Percentiles rank a stretch among this genome's conserved stretches.
These are phyloP conservation scores for Fusarium zealandicum DNA, from an alignment of 2,329 filamentous ascomycete genomes.

Conservation along the genomic window DNA sequence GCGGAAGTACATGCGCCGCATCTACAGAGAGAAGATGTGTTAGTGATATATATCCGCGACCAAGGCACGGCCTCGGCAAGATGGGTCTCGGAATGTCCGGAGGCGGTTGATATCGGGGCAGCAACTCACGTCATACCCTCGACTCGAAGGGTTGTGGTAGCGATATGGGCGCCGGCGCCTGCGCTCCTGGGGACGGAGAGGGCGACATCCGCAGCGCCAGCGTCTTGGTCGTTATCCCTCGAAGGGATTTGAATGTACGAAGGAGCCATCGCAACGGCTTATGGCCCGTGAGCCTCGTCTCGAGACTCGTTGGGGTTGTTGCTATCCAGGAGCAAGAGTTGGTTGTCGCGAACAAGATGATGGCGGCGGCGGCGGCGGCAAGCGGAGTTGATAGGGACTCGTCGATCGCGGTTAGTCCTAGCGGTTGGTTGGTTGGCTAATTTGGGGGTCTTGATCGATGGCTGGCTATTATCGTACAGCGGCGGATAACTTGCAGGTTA, in stretches of 20 bases:
- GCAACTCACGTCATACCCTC: constrained; percentile 80
- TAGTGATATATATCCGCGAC: constrained; percentile 39
- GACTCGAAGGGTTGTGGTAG: constrained; percentile 88
- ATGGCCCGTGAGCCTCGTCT: constrained; percentile 29
- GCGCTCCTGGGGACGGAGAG: constrained; percentile 44
- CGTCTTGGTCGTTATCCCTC: constrained; percentile 49
- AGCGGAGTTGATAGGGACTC: constrained; percentile 21
- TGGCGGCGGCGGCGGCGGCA: background rate
- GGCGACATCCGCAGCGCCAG: constrained; percentile 11
- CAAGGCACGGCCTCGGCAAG: constrained; percentile 1
- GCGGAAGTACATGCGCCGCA: constrained; percentile 95
- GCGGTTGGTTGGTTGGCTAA: constrained; percentile 21
- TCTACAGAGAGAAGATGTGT: constrained; percentile 55
- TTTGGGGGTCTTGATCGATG: background rate
- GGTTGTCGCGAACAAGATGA: constrained; percentile 13
- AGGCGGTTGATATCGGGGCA: constrained; percentile 9
- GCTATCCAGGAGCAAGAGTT: constrained; percentile 20
- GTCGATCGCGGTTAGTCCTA: constrained; percentile 24
- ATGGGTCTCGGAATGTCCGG: constrained; percentile 29
- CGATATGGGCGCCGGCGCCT: constrained; percentile 66
- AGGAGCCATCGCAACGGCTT: constrained; percentile 56
- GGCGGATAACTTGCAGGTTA: constrained; percentile 3
- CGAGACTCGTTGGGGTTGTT: constrained; percentile 45
- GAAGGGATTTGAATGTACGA: constrained; percentile 57
- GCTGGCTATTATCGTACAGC: too few relatives aligned